Base-by-base conservation (phyloP, 1,284 basidiomycete genomes). In the Apiotrichum mycotoxinovorans region DNA sequence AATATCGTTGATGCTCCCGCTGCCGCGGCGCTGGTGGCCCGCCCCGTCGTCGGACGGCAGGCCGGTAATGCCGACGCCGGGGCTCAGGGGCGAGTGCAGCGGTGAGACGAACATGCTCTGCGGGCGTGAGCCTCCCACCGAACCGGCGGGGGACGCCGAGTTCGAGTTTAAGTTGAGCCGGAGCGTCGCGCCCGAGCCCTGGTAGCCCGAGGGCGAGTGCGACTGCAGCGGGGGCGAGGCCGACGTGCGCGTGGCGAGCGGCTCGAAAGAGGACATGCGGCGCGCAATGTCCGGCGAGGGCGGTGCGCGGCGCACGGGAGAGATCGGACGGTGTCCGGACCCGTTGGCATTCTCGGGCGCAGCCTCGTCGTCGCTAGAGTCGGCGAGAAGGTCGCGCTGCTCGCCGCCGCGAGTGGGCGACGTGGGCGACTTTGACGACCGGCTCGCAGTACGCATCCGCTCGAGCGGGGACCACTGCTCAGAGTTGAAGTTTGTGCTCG, bases 1-100 rank as follows among this genome's bases (percentile, higher is more conserved):
- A 17, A 77, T 73, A 45, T 72, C 70, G 47, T 68, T 73, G 54
- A 77, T 73, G 20, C 71, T 73, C 18, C 68, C 67, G 51, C 72
- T 73, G n/a, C 69, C 67, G 51, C 71, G 71, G 10, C 72, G 65
- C 3, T 40, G 42, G 52, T 72, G 71, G 7, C 46, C 34, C 4
- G 12, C 7, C 2, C 45, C 33, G 44, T 54, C 53, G 22, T 57
- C 50, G 27, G 23, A 58, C 3, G 53, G 51, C 20, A 33, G 49
- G 43, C 44, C 40, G 9, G 56, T 27, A 9, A 17, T 22, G 18
- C 35, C 47, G 14, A 30, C 45, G 53, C 41, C 51, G 35, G n/a
- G n/a, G n/a, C n/a, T n/a, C n/a, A 44, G 49, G 38, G 45, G 23
- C 23, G 44, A 23, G 35, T 20, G 20, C 26, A 26, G 47, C 4